phyloP scores from a whole-genome alignment of 1,284 basidiomycete species.

The Anthracocystis setariae region DNA sequence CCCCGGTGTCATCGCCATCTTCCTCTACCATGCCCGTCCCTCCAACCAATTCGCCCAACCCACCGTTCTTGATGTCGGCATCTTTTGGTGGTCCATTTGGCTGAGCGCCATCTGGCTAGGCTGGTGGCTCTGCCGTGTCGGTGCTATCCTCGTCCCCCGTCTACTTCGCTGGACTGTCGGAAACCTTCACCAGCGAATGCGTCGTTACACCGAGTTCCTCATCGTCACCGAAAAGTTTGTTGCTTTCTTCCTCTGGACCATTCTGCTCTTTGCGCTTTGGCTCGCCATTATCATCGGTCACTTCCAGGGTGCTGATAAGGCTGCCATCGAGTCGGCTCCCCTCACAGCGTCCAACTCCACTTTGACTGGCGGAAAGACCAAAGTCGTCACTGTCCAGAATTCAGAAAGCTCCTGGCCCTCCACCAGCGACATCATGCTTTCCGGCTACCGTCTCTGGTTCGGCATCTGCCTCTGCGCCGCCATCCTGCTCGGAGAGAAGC shows the following conservation, averaged over 20 bases:
- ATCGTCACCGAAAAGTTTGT: constrained; percentile 66
- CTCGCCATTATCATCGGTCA: constrained; percentile 59
- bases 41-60: constrained; percentile 70
- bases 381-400: constrained; percentile 16
- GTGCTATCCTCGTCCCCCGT: constrained; percentile 70
- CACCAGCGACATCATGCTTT: constrained; percentile 68
- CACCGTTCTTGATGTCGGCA: constrained; percentile 72
- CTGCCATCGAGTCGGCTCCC: constrained; percentile 26
- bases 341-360: constrained; percentile 48
- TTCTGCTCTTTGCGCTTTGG: constrained; percentile 73
- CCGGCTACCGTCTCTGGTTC: constrained; percentile 70
- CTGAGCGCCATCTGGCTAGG: constrained; percentile 81
- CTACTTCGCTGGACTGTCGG: constrained; percentile 26
- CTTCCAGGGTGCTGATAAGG: constrained; percentile 54
- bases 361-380: constrained; percentile 19
- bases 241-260: constrained; percentile 79
- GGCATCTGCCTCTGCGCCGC: constrained; percentile 78
- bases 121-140: constrained; percentile 83
- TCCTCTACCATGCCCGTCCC: constrained; percentile 71
- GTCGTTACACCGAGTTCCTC: constrained; percentile 76
- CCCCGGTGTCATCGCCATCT: constrained; percentile 77
- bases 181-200: constrained; percentile 68
- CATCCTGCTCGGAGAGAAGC: constrained; percentile 83
- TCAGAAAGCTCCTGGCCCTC: constrained; percentile 40
- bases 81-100: constrained; percentile 90